Conservation (phyloP, 2,329 filamentous ascomycete species). For the Delphinella strobiligena region DNA sequence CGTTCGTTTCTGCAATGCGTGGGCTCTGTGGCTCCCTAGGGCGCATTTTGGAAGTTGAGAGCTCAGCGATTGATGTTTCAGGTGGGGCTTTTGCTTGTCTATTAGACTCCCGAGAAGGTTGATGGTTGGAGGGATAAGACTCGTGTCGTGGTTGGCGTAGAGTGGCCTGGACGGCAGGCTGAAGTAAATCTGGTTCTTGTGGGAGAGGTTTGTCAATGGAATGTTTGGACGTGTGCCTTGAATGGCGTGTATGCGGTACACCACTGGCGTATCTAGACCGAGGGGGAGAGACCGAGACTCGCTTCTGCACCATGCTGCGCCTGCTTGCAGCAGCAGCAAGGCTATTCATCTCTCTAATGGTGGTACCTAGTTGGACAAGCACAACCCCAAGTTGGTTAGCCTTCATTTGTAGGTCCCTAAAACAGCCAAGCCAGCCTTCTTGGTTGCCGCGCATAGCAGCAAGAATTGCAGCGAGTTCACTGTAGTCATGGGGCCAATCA, state of each 20-base stretch:
- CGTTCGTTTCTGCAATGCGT: constrained; percentile 1
- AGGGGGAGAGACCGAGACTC: background rate
- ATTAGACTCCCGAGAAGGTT: too few species aligned
- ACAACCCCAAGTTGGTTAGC: constrained; percentile 57
- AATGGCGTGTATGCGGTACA: background rate
- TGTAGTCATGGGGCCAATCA: constrained; percentile 44
- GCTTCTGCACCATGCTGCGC: constrained; percentile 49
- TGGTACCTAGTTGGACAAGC: constrained; percentile 59
- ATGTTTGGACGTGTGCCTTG: background rate
- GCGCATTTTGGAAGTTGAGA: constrained; percentile 1
- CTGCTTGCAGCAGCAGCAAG: constrained; percentile 75
- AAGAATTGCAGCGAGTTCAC: constrained; percentile 60
- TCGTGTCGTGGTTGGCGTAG: constrained; percentile 5
- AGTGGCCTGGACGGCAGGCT: constrained; percentile 9
- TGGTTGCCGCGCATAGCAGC: constrained; percentile 87
- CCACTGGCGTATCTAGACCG: background rate
- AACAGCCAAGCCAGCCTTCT: constrained; percentile 76
- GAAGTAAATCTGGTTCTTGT: constrained; percentile 12
- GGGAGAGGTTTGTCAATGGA: constrained; percentile 16
- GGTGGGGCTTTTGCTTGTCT: too few species aligned
- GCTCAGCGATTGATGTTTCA: constrained; percentile 6
- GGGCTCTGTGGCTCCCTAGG: constrained; percentile 4
- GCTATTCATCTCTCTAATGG: constrained; percentile 76
- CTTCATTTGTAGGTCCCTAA: constrained; percentile 63
- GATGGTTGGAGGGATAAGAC: too few species aligned